These are phyloP conservation scores for Suillus bovinus DNA, from an alignment of 768 basidiomycete species.

Conservation along the genomic window DNA sequence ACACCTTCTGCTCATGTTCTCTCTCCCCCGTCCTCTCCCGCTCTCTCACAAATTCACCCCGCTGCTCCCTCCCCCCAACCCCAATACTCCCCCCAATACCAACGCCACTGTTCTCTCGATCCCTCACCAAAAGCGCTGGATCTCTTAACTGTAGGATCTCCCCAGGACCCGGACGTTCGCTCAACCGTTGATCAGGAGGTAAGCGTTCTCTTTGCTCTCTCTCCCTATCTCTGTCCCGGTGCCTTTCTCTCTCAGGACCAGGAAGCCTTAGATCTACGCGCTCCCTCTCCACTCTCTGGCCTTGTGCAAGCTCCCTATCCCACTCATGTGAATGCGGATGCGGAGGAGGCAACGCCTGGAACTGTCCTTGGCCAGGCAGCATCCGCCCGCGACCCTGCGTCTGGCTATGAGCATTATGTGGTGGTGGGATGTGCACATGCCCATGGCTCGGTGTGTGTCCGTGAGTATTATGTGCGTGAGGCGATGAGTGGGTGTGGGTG, in stretches of 20 bases:
- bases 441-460: slow-evolving; percentile 17
- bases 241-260: slow-evolving; percentile 6
- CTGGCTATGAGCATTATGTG: not conserved
- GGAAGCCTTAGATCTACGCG: slow-evolving; percentile 12
- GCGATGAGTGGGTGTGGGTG: slow-evolving; percentile 20
- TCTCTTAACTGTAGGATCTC: slow-evolving; percentile 6
- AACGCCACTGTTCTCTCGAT: not conserved
- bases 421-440: not conserved
- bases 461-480: slow-evolving; percentile 24
- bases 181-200: slow-evolving; percentile 20
- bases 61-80: slow-evolving; percentile 27
- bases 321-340: slow-evolving; percentile 24
- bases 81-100: not conserved
- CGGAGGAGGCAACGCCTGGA: slow-evolving; percentile 24
- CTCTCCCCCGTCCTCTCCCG: slow-evolving; percentile 28
- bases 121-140: slow-evolving; percentile 2
- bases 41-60: slow-evolving; percentile 34
- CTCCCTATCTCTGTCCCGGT: slow-evolving; percentile 10
- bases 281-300: slow-evolving; percentile 22
- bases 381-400: slow-evolving; percentile 16
- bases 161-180: slow-evolving; percentile 10
- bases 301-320: slow-evolving; percentile 25
- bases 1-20: slow-evolving; percentile 28
- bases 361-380: slow-evolving; percentile 32
- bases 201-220: slow-evolving; percentile 23